Percentiles rank a stretch among this genome's conserved stretches.
Conservation (phyloP, 2,329 filamentous ascomycete genomes). For the Periglandula ipomoeae region DNA sequence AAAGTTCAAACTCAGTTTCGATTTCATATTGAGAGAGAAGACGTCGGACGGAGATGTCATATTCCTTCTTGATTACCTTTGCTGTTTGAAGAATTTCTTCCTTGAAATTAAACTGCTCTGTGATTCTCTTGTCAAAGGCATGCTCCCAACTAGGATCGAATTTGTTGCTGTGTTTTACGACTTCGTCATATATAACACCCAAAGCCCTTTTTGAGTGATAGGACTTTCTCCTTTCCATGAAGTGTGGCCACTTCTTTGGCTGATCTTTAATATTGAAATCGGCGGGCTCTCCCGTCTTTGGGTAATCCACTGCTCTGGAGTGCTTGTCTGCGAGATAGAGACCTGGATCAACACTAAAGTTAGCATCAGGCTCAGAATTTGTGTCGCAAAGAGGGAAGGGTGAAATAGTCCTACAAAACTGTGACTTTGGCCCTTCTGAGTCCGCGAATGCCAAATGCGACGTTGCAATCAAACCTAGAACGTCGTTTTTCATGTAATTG, state of each 20-base stretch:
- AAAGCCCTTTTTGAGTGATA: slow-evolving; percentile 67
- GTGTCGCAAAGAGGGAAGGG: background rate
- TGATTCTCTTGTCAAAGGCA: slow-evolving; percentile 67
- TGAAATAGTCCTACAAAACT: slow-evolving; percentile 46
- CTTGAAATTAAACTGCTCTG: slow-evolving; percentile 50
- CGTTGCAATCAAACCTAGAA: slow-evolving; percentile 68
- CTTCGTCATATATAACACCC: slow-evolving; percentile 73
- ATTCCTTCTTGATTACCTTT: slow-evolving; percentile 59
- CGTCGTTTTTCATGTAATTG: slow-evolving; percentile 85
- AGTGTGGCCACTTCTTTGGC: slow-evolving; percentile 70
- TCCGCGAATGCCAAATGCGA: slow-evolving; percentile 78
- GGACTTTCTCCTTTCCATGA: slow-evolving; percentile 62
- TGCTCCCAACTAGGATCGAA: slow-evolving; percentile 66
- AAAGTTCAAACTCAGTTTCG: slow-evolving; percentile 83
- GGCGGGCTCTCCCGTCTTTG: slow-evolving; percentile 78
- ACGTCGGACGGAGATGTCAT: slow-evolving; percentile 67
- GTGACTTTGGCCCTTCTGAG: slow-evolving; percentile 53
- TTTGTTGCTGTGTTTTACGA: slow-evolving; percentile 44
- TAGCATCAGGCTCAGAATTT: background rate
- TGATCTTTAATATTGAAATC: slow-evolving; percentile 51
- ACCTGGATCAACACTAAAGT: slow-evolving; percentile 29
- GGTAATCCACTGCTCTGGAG: slow-evolving; percentile 87
- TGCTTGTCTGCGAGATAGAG: slow-evolving; percentile 70
- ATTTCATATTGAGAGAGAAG: slow-evolving; percentile 83
- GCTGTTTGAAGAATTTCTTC: slow-evolving; percentile 49